Evolutionary conservation across 2,329 filamentous ascomycete species (phyloP), one percentile per base, ranked within the genome.

Genomic region (Zymoseptoria brevis): DNA sequence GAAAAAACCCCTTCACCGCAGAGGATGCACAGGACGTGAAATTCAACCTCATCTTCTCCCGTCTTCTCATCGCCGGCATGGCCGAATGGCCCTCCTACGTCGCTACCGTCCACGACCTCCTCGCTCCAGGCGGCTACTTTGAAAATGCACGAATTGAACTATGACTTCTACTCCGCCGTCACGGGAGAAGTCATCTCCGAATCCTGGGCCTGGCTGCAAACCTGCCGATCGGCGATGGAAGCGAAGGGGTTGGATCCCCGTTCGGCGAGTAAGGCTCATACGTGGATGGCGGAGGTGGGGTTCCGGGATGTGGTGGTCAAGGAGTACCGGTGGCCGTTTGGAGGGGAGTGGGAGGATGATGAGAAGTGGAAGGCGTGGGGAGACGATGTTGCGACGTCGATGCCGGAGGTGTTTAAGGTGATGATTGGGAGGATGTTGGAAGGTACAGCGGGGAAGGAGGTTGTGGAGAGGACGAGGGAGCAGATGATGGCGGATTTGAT

Each of bases 31-130:
- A 35, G 6, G 35, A 57, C 7, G 35, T 41, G 8, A 22, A 53
- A 7, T 64, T 66, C 52, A 63, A 67, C 48, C 62, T 65, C 49
- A 57, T 66, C 35, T 67, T 66, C 54, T 64, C 60, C n/a, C 63
- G 66, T 49, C 57, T 67, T 3, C 63, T 67, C 4, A 58, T 63
- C 29, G 59, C 58, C 53, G 64, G 64, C 7, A 63, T 67, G 57
- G 60, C 55, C 2, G 53, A 66, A 22, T 67, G 63, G 66, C 58
- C 53, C 2, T 57, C 29, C 3, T 67, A 67, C 58, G 54, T 67
- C 35, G 22, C 19, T 13, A 59, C 48, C 8, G 57, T 55, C 3
- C 50, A 55, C 26, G 6, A 21, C 1, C 54, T 67, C 4, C 59
- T 67, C 45, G 60, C 61, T 50, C 66, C 64, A 8, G 63, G 59